Evolutionary conservation across 345 rosid species (phyloP), one percentile per base, ranked within the genome.

Genomic region (Pugionium cornutum): DNA sequence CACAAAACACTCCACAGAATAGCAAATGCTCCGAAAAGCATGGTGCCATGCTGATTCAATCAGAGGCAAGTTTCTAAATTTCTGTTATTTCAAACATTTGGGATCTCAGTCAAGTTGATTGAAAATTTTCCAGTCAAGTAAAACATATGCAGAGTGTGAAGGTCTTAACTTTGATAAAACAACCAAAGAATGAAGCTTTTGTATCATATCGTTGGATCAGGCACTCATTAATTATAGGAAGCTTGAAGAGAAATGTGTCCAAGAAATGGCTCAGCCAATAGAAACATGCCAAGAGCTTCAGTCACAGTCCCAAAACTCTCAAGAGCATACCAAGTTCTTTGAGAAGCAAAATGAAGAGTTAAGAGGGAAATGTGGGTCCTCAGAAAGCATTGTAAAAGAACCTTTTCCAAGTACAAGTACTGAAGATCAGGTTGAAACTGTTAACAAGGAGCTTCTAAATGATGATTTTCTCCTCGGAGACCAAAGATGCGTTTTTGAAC

Each of bases 181-280:
- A 79, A 77, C 64, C 81, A 83, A 77, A 79, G 79, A 67, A 66
- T 87, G 82, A 85, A 80, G 76, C 83, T 84, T 36, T 36, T 88
- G 83, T 61, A 64, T 80, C 52, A 75, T 73, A 67, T 62, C 71
- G 49, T 68, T 80, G 78, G 89, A 86, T 78, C 85, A 83, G 75
- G 73, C 62, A 50, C 77, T 61, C 73, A 66, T 66, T 71, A 80
- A 77, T 82, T 70, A 81, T 59, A 81, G 52, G 68, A 80, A 85
- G 73, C 30, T 64, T 47, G 79, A 68, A 68, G 83, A 83, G 56
- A 86, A 82, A 59, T 53, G 67, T 11, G 6, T 53, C 46, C 77
- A 32, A 45, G 87, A 69, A 76, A 83, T 80, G 46, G 75, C 36
- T 51, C 62, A 34, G 60, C 41, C 76, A 70, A 74, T 37, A 64